Evolutionary conservation across 371 early-diverging fungal genomes (phyloP).

Genomic region (Apophysomyces trapeziformis): DNA sequence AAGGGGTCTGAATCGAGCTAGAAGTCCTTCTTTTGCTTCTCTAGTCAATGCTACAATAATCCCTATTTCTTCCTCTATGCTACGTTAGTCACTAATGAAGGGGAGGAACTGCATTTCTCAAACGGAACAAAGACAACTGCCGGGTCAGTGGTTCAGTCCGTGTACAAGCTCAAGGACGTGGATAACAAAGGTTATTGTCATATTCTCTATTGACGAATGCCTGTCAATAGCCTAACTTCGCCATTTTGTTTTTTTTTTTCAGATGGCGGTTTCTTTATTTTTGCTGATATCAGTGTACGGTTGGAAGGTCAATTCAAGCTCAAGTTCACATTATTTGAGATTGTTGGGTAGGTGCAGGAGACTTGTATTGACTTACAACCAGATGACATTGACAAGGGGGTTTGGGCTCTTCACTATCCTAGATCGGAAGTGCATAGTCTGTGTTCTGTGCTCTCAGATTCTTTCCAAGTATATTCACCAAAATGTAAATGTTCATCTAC

Average conservation of each 20-base stretch:
- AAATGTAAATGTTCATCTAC: conserved; percentile 55
- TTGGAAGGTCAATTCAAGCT: conserved; percentile 88
- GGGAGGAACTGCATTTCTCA: conserved; percentile 31
- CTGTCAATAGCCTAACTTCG: neutral
- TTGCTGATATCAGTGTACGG: conserved; percentile 91
- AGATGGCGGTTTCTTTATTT: conserved; percentile 95
- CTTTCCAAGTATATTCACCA: conserved; percentile 82
- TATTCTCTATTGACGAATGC: neutral
- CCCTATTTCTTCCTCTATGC: conserved; percentile 49
- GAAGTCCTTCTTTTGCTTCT: conserved; percentile 10
- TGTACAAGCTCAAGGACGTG: conserved; percentile 50
- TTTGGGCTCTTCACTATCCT: neutral
- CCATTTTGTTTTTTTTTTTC: neutral
- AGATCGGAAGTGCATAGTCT: conserved; percentile 37
- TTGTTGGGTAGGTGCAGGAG: conserved; percentile 59
- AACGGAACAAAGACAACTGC: conserved; percentile 48
- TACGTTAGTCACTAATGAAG: conserved; percentile 33
- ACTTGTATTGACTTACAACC: neutral
- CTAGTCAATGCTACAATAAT: conserved; percentile 30
- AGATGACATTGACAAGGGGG: no score
- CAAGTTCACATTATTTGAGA: conserved; percentile 89
- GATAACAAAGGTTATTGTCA: conserved; percentile 37
- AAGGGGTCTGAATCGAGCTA: conserved; percentile 17
- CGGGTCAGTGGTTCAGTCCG: conserved; percentile 50
- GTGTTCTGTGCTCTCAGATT: conserved; percentile 50